Evolutionary conservation across 305 asterid genomes (phyloP).

Genomic region (Fraxinus angustifolia): DNA sequence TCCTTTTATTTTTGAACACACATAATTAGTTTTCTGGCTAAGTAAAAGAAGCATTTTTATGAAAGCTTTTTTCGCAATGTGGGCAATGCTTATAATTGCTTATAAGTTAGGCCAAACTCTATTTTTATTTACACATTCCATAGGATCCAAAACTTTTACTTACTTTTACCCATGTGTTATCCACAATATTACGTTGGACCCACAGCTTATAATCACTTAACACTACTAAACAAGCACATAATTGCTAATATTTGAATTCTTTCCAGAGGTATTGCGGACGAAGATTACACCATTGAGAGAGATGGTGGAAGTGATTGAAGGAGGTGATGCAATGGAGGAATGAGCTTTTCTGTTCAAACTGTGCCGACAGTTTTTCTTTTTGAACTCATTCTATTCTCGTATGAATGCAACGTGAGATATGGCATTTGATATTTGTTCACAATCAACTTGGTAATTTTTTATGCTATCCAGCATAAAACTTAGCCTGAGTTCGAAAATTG

Average conservation of each 20-base stretch:
- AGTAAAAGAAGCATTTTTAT: background rate
- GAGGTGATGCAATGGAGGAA: slow-evolving; percentile 91
- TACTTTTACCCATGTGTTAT: too few relatives aligned
- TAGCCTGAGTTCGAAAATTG: background rate
- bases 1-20: slow-evolving; percentile 1
- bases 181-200: background rate
- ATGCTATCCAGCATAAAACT: background rate
- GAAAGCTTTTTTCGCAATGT: slow-evolving; percentile 7
- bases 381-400: background rate
- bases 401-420: background rate
- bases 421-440: background rate
- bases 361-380: background rate
- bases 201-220: background rate
- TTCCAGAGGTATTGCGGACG: slow-evolving; percentile 68
- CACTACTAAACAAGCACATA: background rate
- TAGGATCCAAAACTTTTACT: background rate
- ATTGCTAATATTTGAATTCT: slow-evolving; percentile 3
- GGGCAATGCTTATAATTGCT: background rate
- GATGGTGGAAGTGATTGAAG: slow-evolving; percentile 61
- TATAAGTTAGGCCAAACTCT: background rate
- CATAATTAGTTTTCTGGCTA: background rate
- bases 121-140: too few relatives aligned
- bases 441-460: background rate
- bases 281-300: slow-evolving; percentile 71
- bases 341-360: slow-evolving; percentile 26